phyloP scores from a whole-genome alignment of 345 rosid species.

The Acer negundo region DNA sequence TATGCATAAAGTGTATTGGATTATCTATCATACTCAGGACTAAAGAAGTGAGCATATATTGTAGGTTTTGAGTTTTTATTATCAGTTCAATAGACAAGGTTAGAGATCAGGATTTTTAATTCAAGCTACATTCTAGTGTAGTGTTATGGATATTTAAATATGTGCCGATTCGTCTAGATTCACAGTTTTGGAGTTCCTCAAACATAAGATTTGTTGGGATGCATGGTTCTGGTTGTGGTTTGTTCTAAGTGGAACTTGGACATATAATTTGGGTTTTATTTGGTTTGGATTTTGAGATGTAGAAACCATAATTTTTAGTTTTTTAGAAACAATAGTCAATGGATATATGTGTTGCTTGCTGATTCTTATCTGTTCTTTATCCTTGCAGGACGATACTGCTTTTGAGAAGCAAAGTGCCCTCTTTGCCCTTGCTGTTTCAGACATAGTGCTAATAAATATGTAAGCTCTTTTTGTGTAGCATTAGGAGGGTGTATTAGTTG shows the following conservation, averaged over 20 bases:
- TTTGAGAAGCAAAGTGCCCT: conserved; percentile 99
- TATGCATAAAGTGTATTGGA: not conserved
- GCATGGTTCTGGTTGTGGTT: not conserved
- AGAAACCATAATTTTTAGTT: not conserved
- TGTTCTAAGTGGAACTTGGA: not conserved
- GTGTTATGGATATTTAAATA: not conserved
- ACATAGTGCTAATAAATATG: conserved; percentile 98
- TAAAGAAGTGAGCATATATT: not conserved
- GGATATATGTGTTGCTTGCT: conserved; percentile 14
- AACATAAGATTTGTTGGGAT: not conserved
- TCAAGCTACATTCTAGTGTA: not conserved
- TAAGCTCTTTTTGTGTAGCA: conserved; percentile 39
- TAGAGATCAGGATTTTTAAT: not conserved
- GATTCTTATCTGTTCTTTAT: conserved; percentile 11
- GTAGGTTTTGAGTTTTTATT: not conserved
- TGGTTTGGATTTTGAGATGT: not conserved
- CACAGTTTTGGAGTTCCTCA: not conserved
- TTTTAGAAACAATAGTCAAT: conserved; percentile 9
- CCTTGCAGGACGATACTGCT: conserved; percentile 90
- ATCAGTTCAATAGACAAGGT: not conserved
- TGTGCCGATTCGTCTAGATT: not conserved
- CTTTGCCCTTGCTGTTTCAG: conserved; percentile 98
- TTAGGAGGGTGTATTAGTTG: conserved; percentile 1
- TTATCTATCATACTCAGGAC: not conserved
- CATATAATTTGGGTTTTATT: not conserved